phyloP scores from a whole-genome alignment of 805 yeast species.

The Schwanniomyces vanrijiae region DNA sequence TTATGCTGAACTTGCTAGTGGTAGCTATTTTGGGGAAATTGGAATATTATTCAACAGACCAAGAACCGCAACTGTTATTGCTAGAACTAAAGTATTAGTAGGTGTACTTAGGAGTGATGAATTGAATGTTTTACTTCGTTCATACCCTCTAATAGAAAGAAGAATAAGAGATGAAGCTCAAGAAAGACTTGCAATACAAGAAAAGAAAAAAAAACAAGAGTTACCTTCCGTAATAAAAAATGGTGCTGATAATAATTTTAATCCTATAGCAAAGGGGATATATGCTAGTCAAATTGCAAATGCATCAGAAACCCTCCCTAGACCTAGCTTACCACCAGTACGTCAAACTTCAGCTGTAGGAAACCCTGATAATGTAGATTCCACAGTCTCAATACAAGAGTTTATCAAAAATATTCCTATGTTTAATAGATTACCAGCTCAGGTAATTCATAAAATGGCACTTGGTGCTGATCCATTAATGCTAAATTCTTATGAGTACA shows the following conservation, averaged over 20 bases:
- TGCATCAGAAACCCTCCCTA: slow-evolving; percentile 4
- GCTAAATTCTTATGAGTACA: slow-evolving; percentile 56
- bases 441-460: slow-evolving; percentile 64
- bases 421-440: slow-evolving; percentile 55
- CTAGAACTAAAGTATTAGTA: slow-evolving; percentile 62
- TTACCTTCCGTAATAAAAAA: slow-evolving; percentile 1
- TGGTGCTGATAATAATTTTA: not conserved
- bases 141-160: slow-evolving; percentile 65
- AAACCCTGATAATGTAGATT: slow-evolving; percentile 42
- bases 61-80: slow-evolving; percentile 76
- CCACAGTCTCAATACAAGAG: slow-evolving; percentile 55
- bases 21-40: slow-evolving; percentile 77
- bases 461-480: slow-evolving; percentile 58
- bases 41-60: slow-evolving; percentile 76
- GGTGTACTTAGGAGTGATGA: slow-evolving; percentile 70
- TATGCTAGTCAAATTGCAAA: slow-evolving; percentile 6
- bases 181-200: slow-evolving; percentile 70
- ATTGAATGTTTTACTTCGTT: slow-evolving; percentile 56
- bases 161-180: slow-evolving; percentile 77
- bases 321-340: slow-evolving; percentile 8
- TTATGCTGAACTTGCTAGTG: slow-evolving; percentile 67
- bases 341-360: not conserved
- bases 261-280: not conserved
- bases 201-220: slow-evolving; percentile 48
- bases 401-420: slow-evolving; percentile 59